Percentiles rank a stretch among this genome's conserved stretches.
Evolutionary conservation across 106 monocot genomes (phyloP).

Genomic region (Acorus gramineus): DNA sequence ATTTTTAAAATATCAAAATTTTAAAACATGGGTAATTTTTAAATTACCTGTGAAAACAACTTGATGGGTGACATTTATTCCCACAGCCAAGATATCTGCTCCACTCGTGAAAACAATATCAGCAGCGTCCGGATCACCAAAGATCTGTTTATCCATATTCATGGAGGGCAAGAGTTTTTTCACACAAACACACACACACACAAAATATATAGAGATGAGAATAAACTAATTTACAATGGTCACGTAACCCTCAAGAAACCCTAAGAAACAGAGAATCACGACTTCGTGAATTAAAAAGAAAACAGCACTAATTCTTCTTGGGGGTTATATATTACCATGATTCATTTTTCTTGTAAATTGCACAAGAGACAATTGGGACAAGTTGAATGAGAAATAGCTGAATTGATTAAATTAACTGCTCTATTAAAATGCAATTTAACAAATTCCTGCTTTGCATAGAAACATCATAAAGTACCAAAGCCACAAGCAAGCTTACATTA

Average conservation of each 20-base stretch:
- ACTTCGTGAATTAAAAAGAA: too few species aligned
- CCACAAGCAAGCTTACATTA: constrained; percentile 47
- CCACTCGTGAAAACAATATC: constrained; percentile 90
- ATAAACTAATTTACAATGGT: too few species aligned
- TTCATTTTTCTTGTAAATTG: too few species aligned
- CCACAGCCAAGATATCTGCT: constrained; percentile 83
- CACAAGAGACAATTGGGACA: background rate
- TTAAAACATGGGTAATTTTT: too few species aligned
- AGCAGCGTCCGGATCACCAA: constrained; percentile 95
- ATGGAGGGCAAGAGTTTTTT: background rate
- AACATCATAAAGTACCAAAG: background rate
- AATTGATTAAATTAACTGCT: background rate
- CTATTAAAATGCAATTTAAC: too few species aligned
- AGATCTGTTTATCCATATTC: constrained; percentile 45
- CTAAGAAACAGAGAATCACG: too few species aligned
- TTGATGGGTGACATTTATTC: constrained; percentile 94
- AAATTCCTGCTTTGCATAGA: background rate
- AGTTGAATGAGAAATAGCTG: background rate
- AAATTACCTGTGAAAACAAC: constrained; percentile 59
- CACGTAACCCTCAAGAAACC: too few species aligned
- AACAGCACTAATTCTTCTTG: too few species aligned
- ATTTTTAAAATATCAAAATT: too few species aligned
- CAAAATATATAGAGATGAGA: too few species aligned
- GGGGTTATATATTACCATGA: too few species aligned
- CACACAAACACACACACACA: too few species aligned